phyloP scores from a whole-genome alignment of 257 asterid species.

The Cinchona pubescens region DNA sequence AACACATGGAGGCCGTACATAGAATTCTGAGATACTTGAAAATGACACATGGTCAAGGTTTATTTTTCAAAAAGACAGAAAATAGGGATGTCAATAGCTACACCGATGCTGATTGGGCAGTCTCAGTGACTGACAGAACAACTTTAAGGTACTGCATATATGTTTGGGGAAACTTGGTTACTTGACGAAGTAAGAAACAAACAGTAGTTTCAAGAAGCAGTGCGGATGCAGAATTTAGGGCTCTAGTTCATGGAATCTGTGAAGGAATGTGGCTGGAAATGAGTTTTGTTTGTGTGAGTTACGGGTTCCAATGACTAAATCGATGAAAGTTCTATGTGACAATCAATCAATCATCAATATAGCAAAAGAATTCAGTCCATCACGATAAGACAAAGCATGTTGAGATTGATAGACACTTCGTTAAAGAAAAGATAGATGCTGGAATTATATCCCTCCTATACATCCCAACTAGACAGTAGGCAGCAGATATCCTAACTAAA shows the following conservation, averaged over 20 bases:
- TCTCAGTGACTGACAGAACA: neutral
- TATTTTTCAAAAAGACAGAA: neutral
- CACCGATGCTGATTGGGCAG: neutral
- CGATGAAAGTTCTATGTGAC: neutral
- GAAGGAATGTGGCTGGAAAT: slow-evolving; percentile 5
- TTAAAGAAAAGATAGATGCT: no score
- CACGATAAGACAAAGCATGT: neutral
- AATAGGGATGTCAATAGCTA: neutral
- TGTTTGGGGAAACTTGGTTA: slow-evolving; percentile 1
- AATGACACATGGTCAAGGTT: neutral
- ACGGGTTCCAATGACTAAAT: neutral
- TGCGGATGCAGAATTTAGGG: neutral
- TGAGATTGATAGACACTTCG: slow-evolving; percentile 2
- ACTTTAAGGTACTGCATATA: neutral
- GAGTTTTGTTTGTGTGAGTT: neutral
- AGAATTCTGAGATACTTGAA: slow-evolving; percentile 1
- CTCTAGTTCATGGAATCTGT: slow-evolving; percentile 5
- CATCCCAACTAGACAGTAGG: no score
- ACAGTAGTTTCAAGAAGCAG: neutral
- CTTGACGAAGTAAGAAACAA: slow-evolving; percentile 14
- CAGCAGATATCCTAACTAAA: no score
- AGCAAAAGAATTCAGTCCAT: neutral
- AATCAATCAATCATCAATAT: neutral
- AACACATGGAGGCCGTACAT: neutral
- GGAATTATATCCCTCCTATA: no score